Conservation (phyloP, 108 stramenopile genomes). For the Cylindrotheca closterium region DNA sequence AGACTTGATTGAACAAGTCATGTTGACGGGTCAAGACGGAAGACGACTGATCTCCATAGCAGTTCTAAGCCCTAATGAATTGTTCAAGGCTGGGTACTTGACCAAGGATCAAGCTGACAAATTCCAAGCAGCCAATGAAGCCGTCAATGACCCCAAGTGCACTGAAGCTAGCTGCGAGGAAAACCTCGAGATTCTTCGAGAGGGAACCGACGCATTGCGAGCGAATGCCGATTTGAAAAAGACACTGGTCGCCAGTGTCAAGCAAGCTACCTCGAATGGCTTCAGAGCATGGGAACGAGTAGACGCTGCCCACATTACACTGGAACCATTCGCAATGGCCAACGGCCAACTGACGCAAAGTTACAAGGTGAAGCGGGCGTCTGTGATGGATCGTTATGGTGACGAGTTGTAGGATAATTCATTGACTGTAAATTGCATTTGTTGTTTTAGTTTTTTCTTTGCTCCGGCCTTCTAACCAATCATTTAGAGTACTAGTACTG, state of each 20-base stretch:
- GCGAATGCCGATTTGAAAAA: constrained; percentile 46
- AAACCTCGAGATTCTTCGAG: constrained; percentile 50
- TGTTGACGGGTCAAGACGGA: constrained; percentile 92
- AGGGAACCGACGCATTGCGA: constrained; percentile 55
- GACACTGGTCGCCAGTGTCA: constrained; percentile 47
- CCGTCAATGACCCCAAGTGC: constrained; percentile 75
- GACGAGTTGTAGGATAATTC: constrained; percentile 42
- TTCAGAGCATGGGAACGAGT: constrained; percentile 87
- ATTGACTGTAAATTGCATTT: no score
- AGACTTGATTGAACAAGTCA: constrained; percentile 87
- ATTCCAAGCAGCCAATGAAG: constrained; percentile 58
- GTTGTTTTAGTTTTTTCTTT: no score
- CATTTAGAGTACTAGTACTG: no score
- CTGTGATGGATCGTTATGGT: constrained; percentile 73
- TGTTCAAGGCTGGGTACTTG: constrained; percentile 67
- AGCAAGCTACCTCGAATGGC: constrained; percentile 45
- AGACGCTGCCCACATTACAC: constrained; percentile 63
- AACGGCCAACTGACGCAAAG: constrained; percentile 94
- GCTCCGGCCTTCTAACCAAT: no score
- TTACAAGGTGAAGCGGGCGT: constrained; percentile 92
- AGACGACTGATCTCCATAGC: constrained; percentile 75
- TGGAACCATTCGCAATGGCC: constrained; percentile 94
- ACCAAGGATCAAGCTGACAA: constrained; percentile 34
- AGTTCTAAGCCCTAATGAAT: constrained; percentile 72
- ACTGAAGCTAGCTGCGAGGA: constrained; percentile 56